Base-by-base conservation (phyloP, 495 filamentous ascomycete species). In the Trichoderma asperelloides region DNA sequence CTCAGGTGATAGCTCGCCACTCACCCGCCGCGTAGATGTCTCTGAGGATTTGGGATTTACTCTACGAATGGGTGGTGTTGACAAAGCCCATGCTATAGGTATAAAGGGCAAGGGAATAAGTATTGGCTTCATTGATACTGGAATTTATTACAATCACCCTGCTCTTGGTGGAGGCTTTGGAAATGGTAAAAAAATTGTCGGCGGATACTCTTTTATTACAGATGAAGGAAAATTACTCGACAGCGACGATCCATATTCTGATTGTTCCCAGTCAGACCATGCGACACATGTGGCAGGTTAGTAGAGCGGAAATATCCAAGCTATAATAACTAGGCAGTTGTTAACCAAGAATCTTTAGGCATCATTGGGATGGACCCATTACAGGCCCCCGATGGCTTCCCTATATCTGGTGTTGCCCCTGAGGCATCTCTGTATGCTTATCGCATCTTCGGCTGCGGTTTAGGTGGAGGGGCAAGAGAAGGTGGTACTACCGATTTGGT, bases 121-220 rank as follows among this genome's bases (percentile, higher is more conserved):
- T 30, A 70, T 78, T 41, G 76, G 62, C 2, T 73, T 78, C 23
- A 69, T 84, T 25, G 81, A 84, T 67, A 78, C 75, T 23, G 82
- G 81, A 2, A 71, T 81, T 64, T 80, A 83, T 67, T 84, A 83
- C 60, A 73, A 63, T 18, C 81, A 82, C 57, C 80, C 82, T 1
- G 77, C 79, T 23, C 71, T 84, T 16, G 81, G 81, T n/a, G 80
- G 78, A 18, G 77, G 78, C 3, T 75, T 79, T 66, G 81, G 81
- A 16, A 69, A 73, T 13, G 78, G 74, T 9, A 78, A 74, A 65
- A 79, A 81, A 70, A 74, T 84, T 45, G 72, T 70, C 21, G 41
- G 41, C 12, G 41, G 41, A 45, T 45, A 45, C 41, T 45, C 41
- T 18, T 45, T 45, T 12, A 45, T 45, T 45, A 16, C 41, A 12